Conservation (phyloP, 805 yeast genomes). For the Barnettozyma vustinii region DNA sequence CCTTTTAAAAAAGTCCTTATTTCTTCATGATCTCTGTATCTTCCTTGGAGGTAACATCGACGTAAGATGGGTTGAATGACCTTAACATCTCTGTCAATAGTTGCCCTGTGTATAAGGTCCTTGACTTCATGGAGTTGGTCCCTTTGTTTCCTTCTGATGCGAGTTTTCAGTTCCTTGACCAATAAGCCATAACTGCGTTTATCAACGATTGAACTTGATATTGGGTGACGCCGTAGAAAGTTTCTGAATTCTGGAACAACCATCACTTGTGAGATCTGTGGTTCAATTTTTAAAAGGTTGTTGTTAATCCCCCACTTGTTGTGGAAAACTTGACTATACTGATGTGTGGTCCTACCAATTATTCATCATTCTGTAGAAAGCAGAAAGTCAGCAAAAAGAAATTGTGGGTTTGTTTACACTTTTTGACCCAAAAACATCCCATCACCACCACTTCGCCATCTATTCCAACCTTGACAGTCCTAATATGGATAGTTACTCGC, state of each 20-base stretch:
- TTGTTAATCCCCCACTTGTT: no score
- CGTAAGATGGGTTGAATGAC: constrained; percentile 14
- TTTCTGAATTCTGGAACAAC: background rate
- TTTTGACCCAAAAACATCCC: background rate
- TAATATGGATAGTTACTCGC: constrained; percentile 10
- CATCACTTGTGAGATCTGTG: background rate
- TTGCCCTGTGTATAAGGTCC: background rate
- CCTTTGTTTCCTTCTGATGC: constrained; percentile 10
- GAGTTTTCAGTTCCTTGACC: constrained; percentile 8
- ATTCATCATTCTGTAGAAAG: background rate
- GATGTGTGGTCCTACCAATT: background rate
- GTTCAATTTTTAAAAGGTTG: no score
- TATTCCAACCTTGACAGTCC: background rate
- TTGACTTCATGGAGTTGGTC: constrained; percentile 2
- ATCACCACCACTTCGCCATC: background rate
- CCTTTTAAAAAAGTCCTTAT: constrained; percentile 19
- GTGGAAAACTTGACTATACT: no score
- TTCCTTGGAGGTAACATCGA: constrained; percentile 17
- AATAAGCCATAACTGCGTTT: constrained; percentile 1
- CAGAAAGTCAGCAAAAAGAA: background rate
- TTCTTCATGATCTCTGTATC: constrained; percentile 16
- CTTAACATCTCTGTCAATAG: background rate
- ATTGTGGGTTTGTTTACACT: background rate
- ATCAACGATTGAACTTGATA: constrained; percentile 3
- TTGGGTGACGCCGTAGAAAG: constrained; percentile 2